Evolutionary conservation across 495 filamentous ascomycete genomes (phyloP).

Genomic region (Hyphodiscus hymeniophilus): DNA sequence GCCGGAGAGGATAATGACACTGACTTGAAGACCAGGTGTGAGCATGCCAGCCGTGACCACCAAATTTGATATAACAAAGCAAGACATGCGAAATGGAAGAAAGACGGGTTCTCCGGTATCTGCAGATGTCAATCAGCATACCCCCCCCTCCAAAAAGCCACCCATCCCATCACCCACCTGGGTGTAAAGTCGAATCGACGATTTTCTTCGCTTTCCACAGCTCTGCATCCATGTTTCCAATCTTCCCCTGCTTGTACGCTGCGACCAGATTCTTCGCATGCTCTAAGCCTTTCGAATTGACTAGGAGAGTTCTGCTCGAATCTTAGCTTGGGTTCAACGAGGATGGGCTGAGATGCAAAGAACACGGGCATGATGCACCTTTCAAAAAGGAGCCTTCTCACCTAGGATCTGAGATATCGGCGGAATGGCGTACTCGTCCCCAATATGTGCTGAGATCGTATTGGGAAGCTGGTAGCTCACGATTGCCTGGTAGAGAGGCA

Average conservation of each 20-base stretch:
- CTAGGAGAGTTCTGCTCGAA: conserved; percentile 61
- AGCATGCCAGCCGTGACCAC: conserved; percentile 98
- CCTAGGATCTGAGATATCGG: conserved; percentile 90
- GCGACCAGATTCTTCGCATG: conserved; percentile 70
- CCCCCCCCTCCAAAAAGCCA: not conserved
- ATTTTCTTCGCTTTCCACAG: conserved; percentile 95
- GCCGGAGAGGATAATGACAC: conserved; percentile 3
- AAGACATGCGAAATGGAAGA: conserved; percentile 94
- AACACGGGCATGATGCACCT: conserved; percentile 17
- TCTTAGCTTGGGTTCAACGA: conserved; percentile 1
- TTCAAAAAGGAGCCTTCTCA: conserved; percentile 40
- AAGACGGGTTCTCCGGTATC: conserved; percentile 90
- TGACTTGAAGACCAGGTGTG: conserved; percentile 68
- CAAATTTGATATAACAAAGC: conserved; percentile 87
- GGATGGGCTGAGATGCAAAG: not conserved
- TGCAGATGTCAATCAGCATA: conserved; percentile 24
- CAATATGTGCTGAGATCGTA: conserved; percentile 91
- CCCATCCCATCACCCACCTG: conserved; percentile 45
- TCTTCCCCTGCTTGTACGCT: conserved; percentile 72
- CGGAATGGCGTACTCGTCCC: conserved; percentile 87
- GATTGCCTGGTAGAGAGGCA: conserved; percentile 74
- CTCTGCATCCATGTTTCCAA: conserved; percentile 75
- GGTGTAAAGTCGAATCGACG: conserved; percentile 90
- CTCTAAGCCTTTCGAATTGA: conserved; percentile 68
- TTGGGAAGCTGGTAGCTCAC: conserved; percentile 81